These are phyloP conservation scores for Phyllosticta citribraziliensis DNA, from an alignment of 2,329 filamentous ascomycete species.

Conservation along the genomic window DNA sequence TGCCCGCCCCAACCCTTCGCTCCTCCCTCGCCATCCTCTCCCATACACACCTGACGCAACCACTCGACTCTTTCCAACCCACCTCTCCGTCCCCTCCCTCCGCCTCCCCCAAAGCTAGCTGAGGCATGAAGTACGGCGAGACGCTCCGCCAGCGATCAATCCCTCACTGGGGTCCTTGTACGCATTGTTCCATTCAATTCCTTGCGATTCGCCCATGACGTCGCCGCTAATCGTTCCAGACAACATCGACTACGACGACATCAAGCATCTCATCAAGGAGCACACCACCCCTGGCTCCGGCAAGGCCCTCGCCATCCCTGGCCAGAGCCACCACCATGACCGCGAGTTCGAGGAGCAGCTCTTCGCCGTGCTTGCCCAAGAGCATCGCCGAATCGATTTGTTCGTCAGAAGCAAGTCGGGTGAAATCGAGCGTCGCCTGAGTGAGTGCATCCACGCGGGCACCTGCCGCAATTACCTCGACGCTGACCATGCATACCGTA, in stretches of 20 bases:
- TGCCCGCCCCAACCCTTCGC: neutral
- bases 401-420: conserved; percentile 74
- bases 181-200: conserved; percentile 15
- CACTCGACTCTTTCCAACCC: neutral
- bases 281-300: conserved; percentile 65
- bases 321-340: conserved; percentile 47
- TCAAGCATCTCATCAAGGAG: conserved; percentile 75
- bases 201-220: neutral
- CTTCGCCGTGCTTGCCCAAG: conserved; percentile 58
- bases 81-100: neutral
- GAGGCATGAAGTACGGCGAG: conserved; percentile 64
- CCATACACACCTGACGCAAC: neutral
- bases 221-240: conserved; percentile 40
- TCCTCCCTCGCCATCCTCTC: neutral
- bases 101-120: neutral
- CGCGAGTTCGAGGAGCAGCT: conserved; percentile 61
- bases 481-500: neutral
- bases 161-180: conserved; percentile 72
- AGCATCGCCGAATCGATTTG: conserved; percentile 68
- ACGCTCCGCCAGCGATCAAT: conserved; percentile 66
- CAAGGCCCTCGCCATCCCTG: conserved; percentile 63
- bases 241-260: conserved; percentile 81
- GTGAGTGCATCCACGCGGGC: conserved; percentile 34
- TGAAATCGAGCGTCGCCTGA: conserved; percentile 61
- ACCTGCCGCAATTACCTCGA: conserved; percentile 14